Base-by-base conservation (phyloP, 1,139 yeast species). In the Candida freyschussii region DNA sequence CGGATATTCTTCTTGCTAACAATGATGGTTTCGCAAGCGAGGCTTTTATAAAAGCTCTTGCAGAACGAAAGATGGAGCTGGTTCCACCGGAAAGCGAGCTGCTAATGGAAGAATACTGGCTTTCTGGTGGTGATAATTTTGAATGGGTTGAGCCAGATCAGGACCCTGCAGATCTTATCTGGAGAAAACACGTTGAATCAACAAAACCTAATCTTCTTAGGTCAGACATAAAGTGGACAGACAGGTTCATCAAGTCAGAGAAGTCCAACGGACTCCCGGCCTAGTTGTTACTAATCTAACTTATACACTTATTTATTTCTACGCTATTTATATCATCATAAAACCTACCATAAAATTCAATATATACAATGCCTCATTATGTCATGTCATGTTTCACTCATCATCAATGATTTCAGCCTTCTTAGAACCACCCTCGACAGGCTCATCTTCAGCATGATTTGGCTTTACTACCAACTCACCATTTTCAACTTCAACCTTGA, bases 111-210 rank as follows among this genome's bases (percentile, higher is more conserved):
- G 83, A 80, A 30, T 78, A 77, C 51, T 77, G 85, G 84, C 63
- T 75, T 58, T 64, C 73, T 36, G 78, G 80, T 11, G 84, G 85
- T 21, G 80, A 76, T 43, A 79, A 78, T 16, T 77, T 75, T 50
- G 76, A 71, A 42, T 78, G 85, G 85, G 76, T 71, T 6, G 85
- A 78, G 44, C 83, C 84, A 2, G 85, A 78, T 50, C 76, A 75
- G 49, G 85, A 77, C 52, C 85, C 85, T 0, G 82, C 80, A 1
- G 78, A 69, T 7, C 42, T 75, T n/a, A 47, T 67, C 18, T 76
- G 81, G 82, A 62, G 60, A 17, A 11, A 34, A 16, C 30, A 43
- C 21, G 12, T 45, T 7, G 34, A 36, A 16, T 62, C 34, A 4
- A 34, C 37, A 20, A 35, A 36, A 18, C 43, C 44, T 8, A 36